A percentile compares a stretch with the other conserved stretches of the same genome.
These are phyloP conservation scores for Incumbomyces lentus DNA, from an alignment of 2,329 filamentous ascomycete genomes.

Conservation along the genomic window DNA sequence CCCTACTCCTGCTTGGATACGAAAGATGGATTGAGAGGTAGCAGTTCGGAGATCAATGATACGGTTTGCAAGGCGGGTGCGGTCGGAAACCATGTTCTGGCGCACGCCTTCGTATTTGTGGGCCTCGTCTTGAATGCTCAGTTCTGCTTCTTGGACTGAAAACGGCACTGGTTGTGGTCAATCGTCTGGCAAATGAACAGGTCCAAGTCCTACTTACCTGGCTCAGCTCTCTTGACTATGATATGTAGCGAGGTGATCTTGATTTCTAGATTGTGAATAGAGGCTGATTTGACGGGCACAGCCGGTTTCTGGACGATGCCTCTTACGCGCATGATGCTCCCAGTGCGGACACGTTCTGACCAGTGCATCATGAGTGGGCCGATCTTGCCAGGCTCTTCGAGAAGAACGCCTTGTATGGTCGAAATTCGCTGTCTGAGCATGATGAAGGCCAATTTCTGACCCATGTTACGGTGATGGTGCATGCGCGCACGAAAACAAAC, in stretches of 20 bases:
- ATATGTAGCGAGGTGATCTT: constrained; percentile 56
- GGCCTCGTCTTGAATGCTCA: constrained; percentile 46
- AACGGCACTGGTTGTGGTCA: constrained; percentile 43
- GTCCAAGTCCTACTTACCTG: constrained; percentile 22
- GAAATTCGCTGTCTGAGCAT: constrained; percentile 74
- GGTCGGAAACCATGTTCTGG: constrained; percentile 55
- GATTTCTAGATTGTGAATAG: constrained; percentile 66
- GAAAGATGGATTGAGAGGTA: constrained; percentile 77
- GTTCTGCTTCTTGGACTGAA: constrained; percentile 60
- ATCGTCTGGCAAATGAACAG: neutral
- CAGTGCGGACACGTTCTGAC: constrained; percentile 71
- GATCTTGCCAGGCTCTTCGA: constrained; percentile 48
- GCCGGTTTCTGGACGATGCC: constrained; percentile 64
- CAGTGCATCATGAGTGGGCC: constrained; percentile 72
- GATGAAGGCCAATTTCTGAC: constrained; percentile 72
- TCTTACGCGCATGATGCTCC: constrained; percentile 66
- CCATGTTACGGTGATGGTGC: constrained; percentile 71
- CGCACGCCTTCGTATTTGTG: constrained; percentile 44
- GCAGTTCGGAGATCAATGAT: constrained; percentile 79
- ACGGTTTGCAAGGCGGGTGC: constrained; percentile 65
- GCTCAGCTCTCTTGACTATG: constrained; percentile 49
- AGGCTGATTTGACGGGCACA: constrained; percentile 63
- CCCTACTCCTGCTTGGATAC: constrained; percentile 70
- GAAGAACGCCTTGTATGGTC: constrained; percentile 75
- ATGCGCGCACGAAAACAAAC: constrained; percentile 61